These are phyloP conservation scores for Saccharomyces jurei DNA, from an alignment of 805 yeast genomes.

Conservation along the genomic window DNA sequence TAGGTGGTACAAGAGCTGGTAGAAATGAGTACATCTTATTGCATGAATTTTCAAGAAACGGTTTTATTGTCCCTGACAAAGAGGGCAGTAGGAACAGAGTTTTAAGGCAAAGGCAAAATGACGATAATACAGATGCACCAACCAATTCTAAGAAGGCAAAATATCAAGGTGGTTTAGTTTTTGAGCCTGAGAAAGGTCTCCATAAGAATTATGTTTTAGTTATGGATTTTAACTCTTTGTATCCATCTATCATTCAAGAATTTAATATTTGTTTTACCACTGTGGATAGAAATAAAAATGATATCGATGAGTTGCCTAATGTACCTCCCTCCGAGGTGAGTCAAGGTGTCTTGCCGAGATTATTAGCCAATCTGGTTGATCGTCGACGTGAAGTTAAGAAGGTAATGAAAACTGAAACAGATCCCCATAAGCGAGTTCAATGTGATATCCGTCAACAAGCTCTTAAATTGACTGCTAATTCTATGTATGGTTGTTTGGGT, in stretches of 20 bases:
- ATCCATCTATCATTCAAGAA: constrained; percentile 95
- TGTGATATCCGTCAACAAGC: constrained; percentile 96
- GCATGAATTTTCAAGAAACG: constrained; percentile 79
- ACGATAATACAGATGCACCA: constrained; percentile 31
- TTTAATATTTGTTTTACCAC: constrained; percentile 96
- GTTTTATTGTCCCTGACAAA: constrained; percentile 84
- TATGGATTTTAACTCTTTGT: constrained; percentile 96
- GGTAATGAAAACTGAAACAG: constrained; percentile 65
- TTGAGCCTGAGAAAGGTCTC: constrained; percentile 92
- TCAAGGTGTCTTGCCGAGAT: constrained; percentile 80
- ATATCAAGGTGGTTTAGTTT: constrained; percentile 88
- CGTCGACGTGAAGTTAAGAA: constrained; percentile 91
- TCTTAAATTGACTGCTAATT: constrained; percentile 90
- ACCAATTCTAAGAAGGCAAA: constrained; percentile 57
- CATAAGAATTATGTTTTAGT: constrained; percentile 84
- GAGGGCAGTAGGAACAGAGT: constrained; percentile 37
- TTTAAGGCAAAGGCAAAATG: constrained; percentile 27
- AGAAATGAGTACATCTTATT: constrained; percentile 87
- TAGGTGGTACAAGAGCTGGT: constrained; percentile 92
- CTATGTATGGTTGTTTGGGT: constrained; percentile 99
- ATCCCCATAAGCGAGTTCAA: constrained; percentile 62
- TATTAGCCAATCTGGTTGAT: constrained; percentile 74
- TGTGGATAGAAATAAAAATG: constrained; percentile 56
- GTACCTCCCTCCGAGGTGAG: constrained; percentile 51
- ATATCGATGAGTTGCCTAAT: constrained; percentile 56